phyloP scores from a whole-genome alignment of 2,329 filamentous ascomycete genomes.

The Cephalotrichum gorgonifer region DNA sequence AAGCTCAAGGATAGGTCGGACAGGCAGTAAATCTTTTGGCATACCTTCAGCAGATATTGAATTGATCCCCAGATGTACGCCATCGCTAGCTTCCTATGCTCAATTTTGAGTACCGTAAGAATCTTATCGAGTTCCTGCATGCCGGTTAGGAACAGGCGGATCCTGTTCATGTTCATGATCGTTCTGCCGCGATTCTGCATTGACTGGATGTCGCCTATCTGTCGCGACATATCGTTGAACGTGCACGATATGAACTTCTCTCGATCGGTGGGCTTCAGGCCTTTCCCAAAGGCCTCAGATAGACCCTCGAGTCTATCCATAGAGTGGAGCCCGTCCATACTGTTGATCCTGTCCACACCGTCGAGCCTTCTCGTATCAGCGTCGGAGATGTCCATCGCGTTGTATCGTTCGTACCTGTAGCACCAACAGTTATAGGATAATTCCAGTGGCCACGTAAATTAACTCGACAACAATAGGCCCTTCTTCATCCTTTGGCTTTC shows the following conservation, averaged over 20 bases:
- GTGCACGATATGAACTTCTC: not conserved
- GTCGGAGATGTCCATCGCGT: too few relatives aligned
- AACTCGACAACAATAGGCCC: too few relatives aligned
- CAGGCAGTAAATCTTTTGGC: not conserved
- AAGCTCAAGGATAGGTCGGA: not conserved
- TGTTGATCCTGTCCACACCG: too few relatives aligned
- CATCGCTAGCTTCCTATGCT: not conserved
- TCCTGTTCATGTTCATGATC: conserved; percentile 16
- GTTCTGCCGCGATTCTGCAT: conserved; percentile 14
- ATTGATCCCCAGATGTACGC: not conserved
- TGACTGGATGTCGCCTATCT: conserved; percentile 14
- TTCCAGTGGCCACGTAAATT: too few relatives aligned
- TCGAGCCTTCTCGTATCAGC: too few relatives aligned
- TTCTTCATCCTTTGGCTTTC: too few relatives aligned
- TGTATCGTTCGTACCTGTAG: too few relatives aligned
- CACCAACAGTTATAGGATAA: too few relatives aligned
- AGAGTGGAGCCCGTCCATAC: too few relatives aligned
- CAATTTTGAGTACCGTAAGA: not conserved
- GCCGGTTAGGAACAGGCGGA: conserved; percentile 11
- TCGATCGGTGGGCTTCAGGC: not conserved
- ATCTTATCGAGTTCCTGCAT: not conserved
- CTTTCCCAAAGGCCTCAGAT: not conserved
- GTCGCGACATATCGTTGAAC: conserved; percentile 10
- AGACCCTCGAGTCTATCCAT: not conserved
- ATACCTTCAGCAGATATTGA: not conserved